phyloP scores from a whole-genome alignment of 2,329 filamentous ascomycete species.

The Fusarium sp. region DNA sequence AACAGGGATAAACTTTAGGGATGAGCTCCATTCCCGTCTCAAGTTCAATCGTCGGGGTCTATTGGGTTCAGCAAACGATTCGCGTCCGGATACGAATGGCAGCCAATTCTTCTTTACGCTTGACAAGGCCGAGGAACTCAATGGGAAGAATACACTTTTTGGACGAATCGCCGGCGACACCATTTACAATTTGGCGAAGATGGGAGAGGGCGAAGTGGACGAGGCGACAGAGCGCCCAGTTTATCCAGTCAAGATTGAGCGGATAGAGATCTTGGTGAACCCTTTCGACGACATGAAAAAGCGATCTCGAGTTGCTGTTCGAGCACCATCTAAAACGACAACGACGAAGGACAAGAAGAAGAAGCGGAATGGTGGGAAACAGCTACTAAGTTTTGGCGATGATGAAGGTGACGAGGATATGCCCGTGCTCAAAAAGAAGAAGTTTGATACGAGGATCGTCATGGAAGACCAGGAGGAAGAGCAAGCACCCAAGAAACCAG shows the following conservation, averaged over 20 bases:
- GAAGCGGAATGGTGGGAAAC: constrained; percentile 81
- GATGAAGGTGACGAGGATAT: constrained; percentile 67
- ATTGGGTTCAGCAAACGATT: constrained; percentile 95
- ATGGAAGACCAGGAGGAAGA: constrained; percentile 60
- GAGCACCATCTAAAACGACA: constrained; percentile 52
- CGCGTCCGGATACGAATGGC: constrained; percentile 80
- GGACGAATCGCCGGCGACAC: constrained; percentile 92
- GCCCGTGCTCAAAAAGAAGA: constrained; percentile 77
- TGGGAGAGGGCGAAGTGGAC: constrained; percentile 86
- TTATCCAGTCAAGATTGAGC: constrained; percentile 83
- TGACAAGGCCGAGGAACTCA: constrained; percentile 84
- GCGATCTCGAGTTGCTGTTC: constrained; percentile 67
- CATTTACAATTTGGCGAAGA: constrained; percentile 94
- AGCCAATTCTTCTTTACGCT: constrained; percentile 98
- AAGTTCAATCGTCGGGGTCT: constrained; percentile 93
- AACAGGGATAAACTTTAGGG: constrained; percentile 72
- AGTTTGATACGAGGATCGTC: constrained; percentile 81
- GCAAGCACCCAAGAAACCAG: constrained; percentile 43
- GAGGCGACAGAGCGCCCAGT: constrained; percentile 83
- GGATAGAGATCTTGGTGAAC: constrained; percentile 80
- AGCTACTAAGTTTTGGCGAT: constrained; percentile 81
- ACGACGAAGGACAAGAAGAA: constrained; percentile 68
- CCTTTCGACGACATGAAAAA: constrained; percentile 85
- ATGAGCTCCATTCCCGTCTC: constrained; percentile 91
- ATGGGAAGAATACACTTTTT: constrained; percentile 92